Percentiles rank a stretch among this genome's conserved stretches.
Evolutionary conservation across 2,329 filamentous ascomycete genomes (phyloP).

Genomic region (Teratosphaeriaceae sp.): DNA sequence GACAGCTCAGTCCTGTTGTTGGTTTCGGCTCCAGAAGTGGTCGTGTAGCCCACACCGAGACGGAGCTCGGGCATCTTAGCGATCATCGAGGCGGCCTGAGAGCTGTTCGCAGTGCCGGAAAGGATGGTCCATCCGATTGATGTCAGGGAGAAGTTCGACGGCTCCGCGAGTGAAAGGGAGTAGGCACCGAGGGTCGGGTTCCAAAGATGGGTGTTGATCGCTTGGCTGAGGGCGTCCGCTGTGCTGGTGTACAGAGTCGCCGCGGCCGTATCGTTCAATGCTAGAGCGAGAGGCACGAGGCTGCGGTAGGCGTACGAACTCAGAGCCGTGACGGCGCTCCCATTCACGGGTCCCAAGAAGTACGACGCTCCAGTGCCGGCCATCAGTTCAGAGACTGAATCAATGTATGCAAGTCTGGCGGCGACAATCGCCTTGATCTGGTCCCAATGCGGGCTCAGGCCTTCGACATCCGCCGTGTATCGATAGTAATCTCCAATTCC

Average conservation of each 20-base stretch:
- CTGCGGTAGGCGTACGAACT: slow-evolving; percentile 23
- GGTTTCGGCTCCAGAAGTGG: slow-evolving; percentile 16
- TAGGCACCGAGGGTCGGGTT: slow-evolving; percentile 27
- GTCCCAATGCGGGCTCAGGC: slow-evolving; percentile 18
- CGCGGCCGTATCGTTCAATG: slow-evolving; percentile 24
- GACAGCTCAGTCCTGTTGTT: slow-evolving; percentile 30
- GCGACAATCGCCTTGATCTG: slow-evolving; percentile 21
- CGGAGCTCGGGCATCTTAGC: slow-evolving; percentile 26
- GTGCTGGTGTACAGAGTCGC: slow-evolving; percentile 18
- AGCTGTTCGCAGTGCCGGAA: slow-evolving; percentile 28
- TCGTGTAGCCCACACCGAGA: slow-evolving; percentile 34
- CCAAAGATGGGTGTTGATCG: slow-evolving; percentile 31
- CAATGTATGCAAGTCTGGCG: slow-evolving; percentile 20
- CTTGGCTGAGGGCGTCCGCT: slow-evolving; percentile 17
- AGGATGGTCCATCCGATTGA: slow-evolving; percentile 30
- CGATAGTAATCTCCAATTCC: slow-evolving; percentile 25
- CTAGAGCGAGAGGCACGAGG: slow-evolving; percentile 25
- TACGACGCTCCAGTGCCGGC: slow-evolving; percentile 12
- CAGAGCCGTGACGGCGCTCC: slow-evolving; percentile 22
- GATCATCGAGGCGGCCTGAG: slow-evolving; percentile 26
- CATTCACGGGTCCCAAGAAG: slow-evolving; percentile 28
- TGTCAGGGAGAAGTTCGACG: slow-evolving; percentile 29
- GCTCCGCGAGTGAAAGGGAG: slow-evolving; percentile 21
- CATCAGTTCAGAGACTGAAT: slow-evolving; percentile 22
- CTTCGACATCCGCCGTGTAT: slow-evolving; percentile 16